Evolutionary conservation across 225 moss, liverwort and hornwort genomes (phyloP).

Genomic region (Polytrichum formosum): DNA sequence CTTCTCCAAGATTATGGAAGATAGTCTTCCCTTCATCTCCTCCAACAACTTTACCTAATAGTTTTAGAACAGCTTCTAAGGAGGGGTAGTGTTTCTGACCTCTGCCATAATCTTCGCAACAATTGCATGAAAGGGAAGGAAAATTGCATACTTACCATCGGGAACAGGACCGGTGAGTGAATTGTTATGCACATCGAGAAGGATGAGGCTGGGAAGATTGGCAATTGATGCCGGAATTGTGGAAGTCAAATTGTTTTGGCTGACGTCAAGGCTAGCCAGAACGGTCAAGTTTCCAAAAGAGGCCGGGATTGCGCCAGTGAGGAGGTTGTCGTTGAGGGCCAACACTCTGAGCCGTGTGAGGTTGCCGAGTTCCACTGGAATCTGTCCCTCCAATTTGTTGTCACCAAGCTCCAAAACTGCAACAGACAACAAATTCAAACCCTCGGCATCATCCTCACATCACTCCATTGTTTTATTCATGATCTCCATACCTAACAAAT

Average conservation of each 20-base stretch:
- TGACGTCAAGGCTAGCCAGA: constrained; percentile 40
- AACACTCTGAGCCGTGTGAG: constrained; percentile 33
- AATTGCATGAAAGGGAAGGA: too few species aligned
- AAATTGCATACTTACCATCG: constrained; percentile 11
- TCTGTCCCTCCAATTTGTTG: constrained; percentile 42
- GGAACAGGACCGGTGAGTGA: constrained; percentile 40
- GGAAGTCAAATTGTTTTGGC: constrained; percentile 32
- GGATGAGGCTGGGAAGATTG: constrained; percentile 29
- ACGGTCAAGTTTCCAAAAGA: constrained; percentile 18
- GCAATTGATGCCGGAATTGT: constrained; percentile 22
- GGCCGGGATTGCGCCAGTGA: constrained; percentile 35
- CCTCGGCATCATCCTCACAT: too few species aligned
- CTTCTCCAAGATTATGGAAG: too few species aligned
- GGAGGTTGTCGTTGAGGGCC: constrained; percentile 36
- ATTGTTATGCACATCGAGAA: constrained; percentile 40
- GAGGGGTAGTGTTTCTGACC: too few species aligned
- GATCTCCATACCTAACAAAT: too few species aligned
- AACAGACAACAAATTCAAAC: neutral
- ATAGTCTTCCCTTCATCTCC: too few species aligned
- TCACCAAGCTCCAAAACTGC: constrained; percentile 46
- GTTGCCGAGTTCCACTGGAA: constrained; percentile 30
- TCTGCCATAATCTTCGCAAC: too few species aligned
- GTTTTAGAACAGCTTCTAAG: too few species aligned
- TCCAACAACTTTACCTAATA: too few species aligned
- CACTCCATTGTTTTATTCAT: too few species aligned